phyloP scores from a whole-genome alignment of 805 yeast genomes.

The Teunomyces stri region DNA sequence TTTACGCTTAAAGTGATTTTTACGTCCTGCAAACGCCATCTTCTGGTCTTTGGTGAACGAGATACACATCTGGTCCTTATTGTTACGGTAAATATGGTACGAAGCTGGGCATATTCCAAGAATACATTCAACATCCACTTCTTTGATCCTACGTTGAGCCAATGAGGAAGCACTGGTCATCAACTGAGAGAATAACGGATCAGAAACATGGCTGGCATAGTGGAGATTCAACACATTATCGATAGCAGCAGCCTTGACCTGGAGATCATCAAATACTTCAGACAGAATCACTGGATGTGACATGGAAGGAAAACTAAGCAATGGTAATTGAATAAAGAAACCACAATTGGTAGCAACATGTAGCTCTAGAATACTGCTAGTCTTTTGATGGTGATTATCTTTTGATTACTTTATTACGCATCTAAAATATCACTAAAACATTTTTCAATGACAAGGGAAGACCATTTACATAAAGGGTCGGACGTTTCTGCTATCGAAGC shows the following conservation, averaged over 20 bases:
- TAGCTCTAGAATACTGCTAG: no score
- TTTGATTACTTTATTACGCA: no score
- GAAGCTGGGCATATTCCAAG: constrained; percentile 15
- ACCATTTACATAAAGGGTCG: constrained; percentile 51
- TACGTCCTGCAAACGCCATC: constrained; percentile 12
- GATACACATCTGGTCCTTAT: constrained; percentile 7
- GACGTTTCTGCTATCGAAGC: constrained; percentile 53
- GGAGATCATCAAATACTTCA: constrained; percentile 6
- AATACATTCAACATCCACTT: constrained; percentile 16
- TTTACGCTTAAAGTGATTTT: constrained; percentile 13
- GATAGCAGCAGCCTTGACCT: constrained; percentile 22
- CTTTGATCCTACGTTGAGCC: constrained; percentile 16
- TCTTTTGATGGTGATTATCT: background rate
- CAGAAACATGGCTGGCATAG: constrained; percentile 29
- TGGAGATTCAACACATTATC: constrained; percentile 34
- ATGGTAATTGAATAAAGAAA: background rate
- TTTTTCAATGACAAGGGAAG: constrained; percentile 18
- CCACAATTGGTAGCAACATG: no score
- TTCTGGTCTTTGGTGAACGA: constrained; percentile 7
- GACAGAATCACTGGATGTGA: constrained; percentile 11
- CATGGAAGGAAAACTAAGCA: background rate
- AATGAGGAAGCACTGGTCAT: constrained; percentile 19
- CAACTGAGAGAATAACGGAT: constrained; percentile 21
- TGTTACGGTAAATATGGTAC: constrained; percentile 10
- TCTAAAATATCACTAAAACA: background rate